Base-by-base conservation (phyloP, 768 basidiomycete species). In the Paxillus involutus region DNA sequence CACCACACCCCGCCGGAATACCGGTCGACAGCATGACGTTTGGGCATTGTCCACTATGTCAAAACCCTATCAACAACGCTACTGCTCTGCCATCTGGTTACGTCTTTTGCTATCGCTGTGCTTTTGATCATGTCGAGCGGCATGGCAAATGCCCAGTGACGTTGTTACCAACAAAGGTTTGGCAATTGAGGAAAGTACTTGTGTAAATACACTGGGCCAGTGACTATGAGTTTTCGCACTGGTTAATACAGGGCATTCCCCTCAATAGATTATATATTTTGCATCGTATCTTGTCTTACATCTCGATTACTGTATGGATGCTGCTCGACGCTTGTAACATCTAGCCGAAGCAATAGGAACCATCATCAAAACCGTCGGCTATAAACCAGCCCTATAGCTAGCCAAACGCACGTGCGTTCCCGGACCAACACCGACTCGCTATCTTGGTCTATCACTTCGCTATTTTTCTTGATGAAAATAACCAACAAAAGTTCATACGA, bases 61-160 rank as follows among this genome's bases (percentile, higher is more conserved):
- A 75, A 42, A 77, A 82, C 41, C 62, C 69, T 51, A 82, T 95
- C 43, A 82, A 83, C 67, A 97, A 97, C 65, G 91, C 94, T 44
- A 95, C 93, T 17, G 89, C 91, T 35, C 71, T 95, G 36, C 92
- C 94, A 13, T 92, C 90, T 41, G 94, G 94, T 49, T 98, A 95
- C 76, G 91, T 96, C 17, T 95, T 92, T 62, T 97, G 94, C 71
- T 98, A 94, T 68, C 84, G 89, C 35, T 97, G 95, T 73, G 89
- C 88, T 51, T 86, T 89, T 75, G 86, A 88, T 56, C 82, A 91
- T 60, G 84, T 95, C 35, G 84, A 89, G 71, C 83, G 82, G 65
- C 75, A 86, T 54, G 85, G 86, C 39, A 81, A 75, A 69, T 98
- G 94, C 75, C 94, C 94, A 55, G 84, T 98, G 61, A 96, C 94